These are phyloP conservation scores for Chlorella sp. DNA, from an alignment of 139 green algal genomes.

Conservation along the genomic window DNA sequence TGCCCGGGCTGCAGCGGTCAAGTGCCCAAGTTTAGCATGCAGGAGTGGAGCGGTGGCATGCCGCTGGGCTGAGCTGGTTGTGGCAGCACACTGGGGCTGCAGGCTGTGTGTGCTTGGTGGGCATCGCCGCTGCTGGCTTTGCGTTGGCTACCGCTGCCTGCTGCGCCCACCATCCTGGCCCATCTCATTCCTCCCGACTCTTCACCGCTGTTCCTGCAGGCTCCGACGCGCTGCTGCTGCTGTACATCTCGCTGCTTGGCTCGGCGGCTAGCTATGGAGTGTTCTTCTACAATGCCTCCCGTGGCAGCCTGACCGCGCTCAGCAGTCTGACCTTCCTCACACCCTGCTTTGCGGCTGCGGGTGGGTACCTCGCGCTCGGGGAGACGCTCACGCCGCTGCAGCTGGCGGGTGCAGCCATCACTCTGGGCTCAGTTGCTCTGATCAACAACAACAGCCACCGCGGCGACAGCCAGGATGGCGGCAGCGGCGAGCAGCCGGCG, in stretches of 20 bases:
- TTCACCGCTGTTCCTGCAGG: conserved; percentile 46
- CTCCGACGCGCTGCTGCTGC: conserved; percentile 41
- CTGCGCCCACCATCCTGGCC: background rate
- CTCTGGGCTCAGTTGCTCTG: conserved; percentile 82
- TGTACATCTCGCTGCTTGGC: conserved; percentile 91
- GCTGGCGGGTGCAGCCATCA: conserved; percentile 86
- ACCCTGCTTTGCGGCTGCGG: conserved; percentile 87
- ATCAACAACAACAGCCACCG: conserved; percentile 61
- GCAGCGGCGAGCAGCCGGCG: background rate
- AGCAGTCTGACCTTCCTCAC: conserved; percentile 97
- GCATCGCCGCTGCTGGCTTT: background rate
- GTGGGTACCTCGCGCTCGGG: conserved; percentile 81
- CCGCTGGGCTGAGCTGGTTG: no score
- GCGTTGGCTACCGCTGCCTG: background rate
- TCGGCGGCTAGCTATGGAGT: conserved; percentile 90
- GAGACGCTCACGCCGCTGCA: conserved; percentile 89
- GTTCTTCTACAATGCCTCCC: conserved; percentile 79
- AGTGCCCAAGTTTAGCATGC: no score
- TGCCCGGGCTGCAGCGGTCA: background rate
- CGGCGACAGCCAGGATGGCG: background rate
- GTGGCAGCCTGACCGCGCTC: conserved; percentile 87
- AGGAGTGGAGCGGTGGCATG: background rate
- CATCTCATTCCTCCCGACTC: background rate
- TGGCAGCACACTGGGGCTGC: background rate
- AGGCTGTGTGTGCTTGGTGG: background rate